Evolutionary conservation across 2,329 filamentous ascomycete genomes (phyloP).

Genomic region (Neobulgaria alba): DNA sequence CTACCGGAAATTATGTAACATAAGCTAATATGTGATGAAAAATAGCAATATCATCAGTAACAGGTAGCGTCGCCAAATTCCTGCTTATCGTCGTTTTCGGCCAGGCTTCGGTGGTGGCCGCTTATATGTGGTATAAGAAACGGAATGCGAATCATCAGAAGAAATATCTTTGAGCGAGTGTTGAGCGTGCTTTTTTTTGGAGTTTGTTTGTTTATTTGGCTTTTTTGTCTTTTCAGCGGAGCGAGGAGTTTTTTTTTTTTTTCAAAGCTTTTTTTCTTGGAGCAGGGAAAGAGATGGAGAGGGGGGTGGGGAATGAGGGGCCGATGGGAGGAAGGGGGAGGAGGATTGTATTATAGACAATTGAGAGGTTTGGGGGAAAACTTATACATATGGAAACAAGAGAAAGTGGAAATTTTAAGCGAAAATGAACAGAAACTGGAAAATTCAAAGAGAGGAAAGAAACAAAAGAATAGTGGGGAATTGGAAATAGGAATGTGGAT

Average conservation of each 20-base stretch:
- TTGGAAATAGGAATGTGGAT: not conserved
- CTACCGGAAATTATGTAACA: not conserved
- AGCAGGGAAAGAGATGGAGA: too few relatives aligned
- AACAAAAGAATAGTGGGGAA: not conserved
- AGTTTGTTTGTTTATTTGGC: not conserved
- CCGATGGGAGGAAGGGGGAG: too few relatives aligned
- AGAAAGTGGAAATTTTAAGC: too few relatives aligned
- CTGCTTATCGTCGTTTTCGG: constrained; percentile 21
- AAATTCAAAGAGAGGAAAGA: too few relatives aligned
- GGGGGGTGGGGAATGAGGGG: too few relatives aligned
- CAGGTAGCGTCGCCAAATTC: constrained; percentile 5
- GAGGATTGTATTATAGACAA: too few relatives aligned
- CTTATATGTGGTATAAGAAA: constrained; percentile 27
- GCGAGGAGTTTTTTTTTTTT: too few relatives aligned
- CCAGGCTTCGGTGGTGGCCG: constrained; percentile 20
- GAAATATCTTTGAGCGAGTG: constrained; percentile 26
- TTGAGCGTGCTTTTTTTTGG: not conserved
- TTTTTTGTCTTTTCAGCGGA: too few relatives aligned
- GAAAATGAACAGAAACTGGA: too few relatives aligned
- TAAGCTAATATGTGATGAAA: constrained; percentile 9
- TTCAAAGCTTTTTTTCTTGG: too few relatives aligned
- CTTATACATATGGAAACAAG: too few relatives aligned
- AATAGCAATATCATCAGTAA: constrained; percentile 1
- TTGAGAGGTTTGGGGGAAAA: not conserved
- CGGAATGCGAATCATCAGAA: constrained; percentile 22